Evolutionary conservation across 805 yeast genomes (phyloP).

Genomic region (Tetrapisispora taiwanensis): DNA sequence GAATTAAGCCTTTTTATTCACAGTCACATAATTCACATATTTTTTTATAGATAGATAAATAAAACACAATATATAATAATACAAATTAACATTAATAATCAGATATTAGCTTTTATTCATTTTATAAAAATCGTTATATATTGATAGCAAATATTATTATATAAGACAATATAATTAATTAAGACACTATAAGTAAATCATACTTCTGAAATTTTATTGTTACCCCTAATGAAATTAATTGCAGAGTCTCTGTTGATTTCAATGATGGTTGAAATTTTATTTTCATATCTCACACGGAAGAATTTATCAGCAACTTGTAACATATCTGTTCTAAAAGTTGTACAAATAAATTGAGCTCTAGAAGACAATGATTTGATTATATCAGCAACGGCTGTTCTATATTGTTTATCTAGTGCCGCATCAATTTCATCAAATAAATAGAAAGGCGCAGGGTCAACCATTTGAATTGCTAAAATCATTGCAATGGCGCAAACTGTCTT

Average conservation of each 20-base stretch:
- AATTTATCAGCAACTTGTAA: slow-evolving; percentile 75
- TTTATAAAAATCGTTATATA: too few relatives aligned
- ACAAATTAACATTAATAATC: too few relatives aligned
- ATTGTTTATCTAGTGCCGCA: slow-evolving; percentile 89
- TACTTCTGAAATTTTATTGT: slow-evolving; percentile 22
- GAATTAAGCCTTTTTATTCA: background rate
- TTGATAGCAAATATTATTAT: background rate
- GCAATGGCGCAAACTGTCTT: slow-evolving; percentile 95
- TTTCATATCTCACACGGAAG: slow-evolving; percentile 77
- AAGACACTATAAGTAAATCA: background rate
- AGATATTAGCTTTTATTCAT: too few relatives aligned
- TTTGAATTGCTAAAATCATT: slow-evolving; percentile 84
- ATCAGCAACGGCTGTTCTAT: slow-evolving; percentile 76
- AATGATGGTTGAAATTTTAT: slow-evolving; percentile 69
- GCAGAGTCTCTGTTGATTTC: slow-evolving; percentile 69
- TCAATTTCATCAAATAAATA: slow-evolving; percentile 94
- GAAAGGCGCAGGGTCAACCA: slow-evolving; percentile 94
- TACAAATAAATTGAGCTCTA: slow-evolving; percentile 85
- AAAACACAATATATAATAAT: too few relatives aligned
- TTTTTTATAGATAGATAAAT: background rate
- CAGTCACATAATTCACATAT: too few relatives aligned
- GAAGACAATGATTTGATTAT: slow-evolving; percentile 56
- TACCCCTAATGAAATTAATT: slow-evolving; percentile 68
- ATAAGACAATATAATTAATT: background rate
- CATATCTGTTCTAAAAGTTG: slow-evolving; percentile 93